Evolutionary conservation across 202 grass and related monocot genomes (phyloP).

Genomic region (Panicum virgatum): DNA sequence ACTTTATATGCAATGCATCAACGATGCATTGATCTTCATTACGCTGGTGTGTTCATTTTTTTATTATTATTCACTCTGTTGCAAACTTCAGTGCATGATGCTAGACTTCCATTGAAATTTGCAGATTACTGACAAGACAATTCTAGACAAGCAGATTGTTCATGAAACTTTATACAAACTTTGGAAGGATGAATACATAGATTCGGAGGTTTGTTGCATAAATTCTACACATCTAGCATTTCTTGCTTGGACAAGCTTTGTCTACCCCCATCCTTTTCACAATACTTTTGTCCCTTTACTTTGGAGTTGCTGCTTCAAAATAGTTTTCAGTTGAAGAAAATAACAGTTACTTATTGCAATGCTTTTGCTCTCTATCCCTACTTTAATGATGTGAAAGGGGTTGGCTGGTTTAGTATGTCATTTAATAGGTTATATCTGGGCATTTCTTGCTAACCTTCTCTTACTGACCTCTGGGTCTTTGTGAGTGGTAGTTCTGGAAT

Average conservation of each 20-base stretch:
- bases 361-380: background rate
- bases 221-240: conserved; percentile 9
- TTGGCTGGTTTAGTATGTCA: background rate
- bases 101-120: conserved; percentile 34
- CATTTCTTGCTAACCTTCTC: background rate
- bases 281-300: background rate
- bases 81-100: conserved; percentile 25
- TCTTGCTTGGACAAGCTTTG: conserved; percentile 1
- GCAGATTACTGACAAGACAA: conserved; percentile 74
- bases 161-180: conserved; percentile 73
- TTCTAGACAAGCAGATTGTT: conserved; percentile 74
- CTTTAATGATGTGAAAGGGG: conserved; percentile 2
- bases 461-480: background rate
- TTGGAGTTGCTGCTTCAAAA: background rate
- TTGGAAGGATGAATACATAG: conserved; percentile 78
- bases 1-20: background rate
- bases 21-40: conserved; percentile 34
- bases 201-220: conserved; percentile 54
- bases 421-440: background rate
- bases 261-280: conserved; percentile 4
- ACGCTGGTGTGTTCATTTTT: conserved; percentile 17
- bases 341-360: background rate
- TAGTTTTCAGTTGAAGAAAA: background rate
- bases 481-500: background rate
- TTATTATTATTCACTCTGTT: conserved; percentile 10